phyloP scores from a whole-genome alignment of 768 basidiomycete species.

The Psilocybe subaeruginosa region DNA sequence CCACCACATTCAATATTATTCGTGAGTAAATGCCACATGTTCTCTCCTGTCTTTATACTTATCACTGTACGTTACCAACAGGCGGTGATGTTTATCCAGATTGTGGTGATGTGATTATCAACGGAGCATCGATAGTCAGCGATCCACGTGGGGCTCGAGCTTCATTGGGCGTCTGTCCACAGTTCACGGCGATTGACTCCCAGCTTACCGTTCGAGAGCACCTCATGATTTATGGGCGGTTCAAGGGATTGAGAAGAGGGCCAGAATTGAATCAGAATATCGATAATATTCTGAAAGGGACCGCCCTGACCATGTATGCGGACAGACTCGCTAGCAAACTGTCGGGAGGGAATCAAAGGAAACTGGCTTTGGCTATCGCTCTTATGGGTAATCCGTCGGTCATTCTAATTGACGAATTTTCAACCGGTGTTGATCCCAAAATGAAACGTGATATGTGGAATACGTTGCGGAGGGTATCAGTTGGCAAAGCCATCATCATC shows the following conservation, averaged over 20 bases:
- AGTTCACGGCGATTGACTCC: slow-evolving; percentile 81
- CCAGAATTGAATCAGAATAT: slow-evolving; percentile 55
- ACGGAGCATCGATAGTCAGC: slow-evolving; percentile 63
- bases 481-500: slow-evolving; percentile 71
- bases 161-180: slow-evolving; percentile 80
- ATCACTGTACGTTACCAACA: slow-evolving; percentile 39
- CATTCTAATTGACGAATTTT: slow-evolving; percentile 82
- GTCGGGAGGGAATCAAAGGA: slow-evolving; percentile 81
- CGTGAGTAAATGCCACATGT: slow-evolving; percentile 47
- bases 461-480: slow-evolving; percentile 63
- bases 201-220: slow-evolving; percentile 82
- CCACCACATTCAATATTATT: slow-evolving; percentile 81
- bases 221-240: slow-evolving; percentile 69
- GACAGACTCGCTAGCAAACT: slow-evolving; percentile 74
- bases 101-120: slow-evolving; percentile 68
- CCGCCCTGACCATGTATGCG: slow-evolving; percentile 60
- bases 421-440: slow-evolving; percentile 81
- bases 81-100: slow-evolving; percentile 73
- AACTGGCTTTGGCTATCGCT: slow-evolving; percentile 77
- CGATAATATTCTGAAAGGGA: slow-evolving; percentile 57
- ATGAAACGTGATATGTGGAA: slow-evolving; percentile 87
- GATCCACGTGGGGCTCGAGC: slow-evolving; percentile 65
- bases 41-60: background rate
- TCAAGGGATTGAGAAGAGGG: slow-evolving; percentile 65
- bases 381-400: slow-evolving; percentile 77